Evolutionary conservation across 2,329 filamentous ascomycete genomes (phyloP).

Genomic region (Arthrocladium fulminans): DNA sequence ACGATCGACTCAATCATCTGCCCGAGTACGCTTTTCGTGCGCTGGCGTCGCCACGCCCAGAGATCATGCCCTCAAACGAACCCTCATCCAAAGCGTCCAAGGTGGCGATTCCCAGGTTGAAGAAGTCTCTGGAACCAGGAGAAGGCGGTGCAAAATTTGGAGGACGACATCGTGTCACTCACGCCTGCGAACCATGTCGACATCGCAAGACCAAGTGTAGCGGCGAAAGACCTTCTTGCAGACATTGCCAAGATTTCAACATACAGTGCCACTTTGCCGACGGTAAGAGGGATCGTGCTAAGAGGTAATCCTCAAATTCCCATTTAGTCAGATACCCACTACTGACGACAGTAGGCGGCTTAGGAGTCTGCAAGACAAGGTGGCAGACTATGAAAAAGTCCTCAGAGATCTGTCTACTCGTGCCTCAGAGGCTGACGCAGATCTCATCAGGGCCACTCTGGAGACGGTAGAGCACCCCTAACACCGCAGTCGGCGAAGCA

Average conservation of each 20-base stretch:
- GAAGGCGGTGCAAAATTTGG: slow-evolving; percentile 13
- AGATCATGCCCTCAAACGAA: too few relatives aligned
- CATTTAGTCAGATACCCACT: background rate
- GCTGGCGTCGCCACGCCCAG: too few relatives aligned
- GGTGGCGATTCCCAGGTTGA: slow-evolving; percentile 27
- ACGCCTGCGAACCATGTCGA: slow-evolving; percentile 36
- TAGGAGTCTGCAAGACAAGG: slow-evolving; percentile 30
- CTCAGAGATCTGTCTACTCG: slow-evolving; percentile 29
- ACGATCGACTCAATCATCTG: too few relatives aligned
- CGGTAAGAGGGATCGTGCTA: slow-evolving; percentile 35
- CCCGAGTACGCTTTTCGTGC: too few relatives aligned
- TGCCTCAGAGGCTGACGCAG: slow-evolving; percentile 28
- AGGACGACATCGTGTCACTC: slow-evolving; percentile 24
- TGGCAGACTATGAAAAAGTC: slow-evolving; percentile 33
- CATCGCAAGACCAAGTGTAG: slow-evolving; percentile 38
- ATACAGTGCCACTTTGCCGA: slow-evolving; percentile 34
- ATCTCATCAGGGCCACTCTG: slow-evolving; percentile 29
- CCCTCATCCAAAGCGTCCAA: slow-evolving; percentile 16
- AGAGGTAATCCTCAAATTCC: slow-evolving; percentile 29
- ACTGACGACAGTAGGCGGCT: slow-evolving; percentile 27
- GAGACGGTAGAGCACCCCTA: slow-evolving; percentile 28
- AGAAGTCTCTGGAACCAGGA: slow-evolving; percentile 17
- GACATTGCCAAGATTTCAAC: slow-evolving; percentile 33
- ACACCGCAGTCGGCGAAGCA: too few relatives aligned
- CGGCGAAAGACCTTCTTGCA: slow-evolving; percentile 33